Conservation (phyloP, 2,329 filamentous ascomycete species). For the Juglanconis oblonga region DNA sequence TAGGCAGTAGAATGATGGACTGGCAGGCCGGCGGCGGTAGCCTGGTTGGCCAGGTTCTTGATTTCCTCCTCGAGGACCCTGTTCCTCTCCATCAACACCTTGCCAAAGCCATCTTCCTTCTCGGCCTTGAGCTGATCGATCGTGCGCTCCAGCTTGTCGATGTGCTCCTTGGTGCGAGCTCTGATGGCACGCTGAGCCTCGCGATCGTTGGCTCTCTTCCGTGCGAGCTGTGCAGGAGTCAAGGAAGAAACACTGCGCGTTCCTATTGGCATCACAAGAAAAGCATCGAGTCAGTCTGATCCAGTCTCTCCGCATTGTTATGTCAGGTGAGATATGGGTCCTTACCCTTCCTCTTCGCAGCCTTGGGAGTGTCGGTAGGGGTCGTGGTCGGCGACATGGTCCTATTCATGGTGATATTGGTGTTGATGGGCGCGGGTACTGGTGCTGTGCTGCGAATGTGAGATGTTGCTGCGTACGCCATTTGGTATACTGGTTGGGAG, state of each 20-base stretch:
- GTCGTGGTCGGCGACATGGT: constrained; percentile 37
- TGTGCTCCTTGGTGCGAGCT: constrained; percentile 81
- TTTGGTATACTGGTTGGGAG: constrained; percentile 9
- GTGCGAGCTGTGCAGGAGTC: constrained; percentile 81
- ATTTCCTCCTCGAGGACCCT: constrained; percentile 54
- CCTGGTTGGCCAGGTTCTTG: constrained; percentile 32
- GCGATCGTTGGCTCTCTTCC: constrained; percentile 88
- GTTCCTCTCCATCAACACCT: constrained; percentile 51
- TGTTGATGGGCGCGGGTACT: constrained; percentile 20
- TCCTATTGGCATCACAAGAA: constrained; percentile 32
- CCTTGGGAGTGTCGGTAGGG: constrained; percentile 41
- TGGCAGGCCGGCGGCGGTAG: constrained; percentile 32
- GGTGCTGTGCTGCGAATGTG: constrained; percentile 20
- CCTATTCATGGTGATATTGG: constrained; percentile 22
- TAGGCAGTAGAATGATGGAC: constrained; percentile 40
- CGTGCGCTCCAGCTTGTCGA: constrained; percentile 72
- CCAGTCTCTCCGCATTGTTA: constrained; percentile 8
- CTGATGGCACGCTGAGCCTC: constrained; percentile 87
- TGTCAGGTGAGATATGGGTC: constrained; percentile 12
- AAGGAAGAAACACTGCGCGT: constrained; percentile 81
- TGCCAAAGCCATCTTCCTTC: constrained; percentile 44
- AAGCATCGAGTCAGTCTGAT: constrained; percentile 13
- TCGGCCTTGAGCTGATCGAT: constrained; percentile 65
- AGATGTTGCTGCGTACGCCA: constrained; percentile 20
- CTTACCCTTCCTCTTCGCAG: constrained; percentile 46